Percentiles rank a stretch among this genome's conserved stretches.
Conservation (phyloP, 768 basidiomycete genomes). For the Fomitopsis serialis region DNA sequence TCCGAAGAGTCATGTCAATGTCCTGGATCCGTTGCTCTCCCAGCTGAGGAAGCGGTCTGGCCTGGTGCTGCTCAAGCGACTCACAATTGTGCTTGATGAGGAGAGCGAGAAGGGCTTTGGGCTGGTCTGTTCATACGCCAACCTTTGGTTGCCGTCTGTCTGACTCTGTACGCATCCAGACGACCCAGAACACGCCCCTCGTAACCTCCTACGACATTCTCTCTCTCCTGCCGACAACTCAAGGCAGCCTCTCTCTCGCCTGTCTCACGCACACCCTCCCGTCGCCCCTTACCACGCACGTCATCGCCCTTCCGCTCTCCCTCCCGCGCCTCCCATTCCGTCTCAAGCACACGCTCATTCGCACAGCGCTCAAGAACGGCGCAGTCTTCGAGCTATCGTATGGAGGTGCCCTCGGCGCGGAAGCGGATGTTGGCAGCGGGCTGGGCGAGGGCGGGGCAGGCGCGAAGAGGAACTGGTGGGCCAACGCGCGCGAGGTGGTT, state of each 20-base stretch:
- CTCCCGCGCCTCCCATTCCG: constrained; percentile 74
- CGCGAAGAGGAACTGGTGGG: constrained; percentile 83
- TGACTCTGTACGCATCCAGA: constrained; percentile 34
- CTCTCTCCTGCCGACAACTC: constrained; percentile 68
- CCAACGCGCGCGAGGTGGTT: constrained; percentile 66
- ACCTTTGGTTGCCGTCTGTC: not conserved
- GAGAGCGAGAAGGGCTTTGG: constrained; percentile 86
- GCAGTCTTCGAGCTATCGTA: constrained; percentile 81
- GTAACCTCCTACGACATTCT: constrained; percentile 73
- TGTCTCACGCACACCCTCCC: constrained; percentile 81
- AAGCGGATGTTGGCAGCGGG: constrained; percentile 44
- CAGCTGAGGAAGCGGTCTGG: constrained; percentile 54
- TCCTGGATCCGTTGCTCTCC: constrained; percentile 51
- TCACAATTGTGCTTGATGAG: constrained; percentile 78
- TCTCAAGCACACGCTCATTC: constrained; percentile 78
- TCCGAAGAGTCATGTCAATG: constrained; percentile 62
- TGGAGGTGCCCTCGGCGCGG: constrained; percentile 65
- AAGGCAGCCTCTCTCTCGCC: constrained; percentile 67
- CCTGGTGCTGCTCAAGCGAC: constrained; percentile 62
- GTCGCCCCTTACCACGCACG: constrained; percentile 70
- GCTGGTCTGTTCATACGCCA: constrained; percentile 40
- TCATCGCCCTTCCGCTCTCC: constrained; percentile 76
- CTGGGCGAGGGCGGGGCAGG: constrained; percentile 46
- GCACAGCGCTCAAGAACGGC: constrained; percentile 77
- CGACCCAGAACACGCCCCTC: constrained; percentile 58